These are phyloP conservation scores for Verticillium isaacii DNA, from an alignment of 2,329 filamentous ascomycete genomes.

Conservation along the genomic window DNA sequence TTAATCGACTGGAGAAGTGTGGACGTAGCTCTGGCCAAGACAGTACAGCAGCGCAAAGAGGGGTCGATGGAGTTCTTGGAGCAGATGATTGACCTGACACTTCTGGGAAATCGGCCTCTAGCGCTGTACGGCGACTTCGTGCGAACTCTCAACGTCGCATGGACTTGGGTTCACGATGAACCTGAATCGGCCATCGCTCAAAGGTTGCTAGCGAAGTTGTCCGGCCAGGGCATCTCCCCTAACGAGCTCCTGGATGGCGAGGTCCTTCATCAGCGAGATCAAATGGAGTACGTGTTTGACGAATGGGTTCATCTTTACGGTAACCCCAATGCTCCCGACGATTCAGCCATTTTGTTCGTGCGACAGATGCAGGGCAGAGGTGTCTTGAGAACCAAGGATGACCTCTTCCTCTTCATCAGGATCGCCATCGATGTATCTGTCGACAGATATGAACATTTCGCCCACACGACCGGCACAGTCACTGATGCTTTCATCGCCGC, in stretches of 20 bases:
- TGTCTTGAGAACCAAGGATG: slow-evolving; percentile 69
- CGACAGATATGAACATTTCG: slow-evolving; percentile 69
- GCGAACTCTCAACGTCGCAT: slow-evolving; percentile 74
- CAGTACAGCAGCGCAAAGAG: slow-evolving; percentile 65
- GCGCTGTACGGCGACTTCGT: slow-evolving; percentile 84
- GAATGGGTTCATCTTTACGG: slow-evolving; percentile 87
- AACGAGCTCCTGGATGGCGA: slow-evolving; percentile 49
- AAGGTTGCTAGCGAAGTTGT: slow-evolving; percentile 63
- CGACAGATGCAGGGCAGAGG: slow-evolving; percentile 74
- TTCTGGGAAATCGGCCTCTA: slow-evolving; percentile 73
- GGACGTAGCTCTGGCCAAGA: slow-evolving; percentile 68
- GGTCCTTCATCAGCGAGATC: slow-evolving; percentile 63
- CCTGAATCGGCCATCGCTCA: slow-evolving; percentile 59
- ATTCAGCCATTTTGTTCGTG: slow-evolving; percentile 70
- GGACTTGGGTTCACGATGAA: slow-evolving; percentile 75
- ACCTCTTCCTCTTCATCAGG: slow-evolving; percentile 75
- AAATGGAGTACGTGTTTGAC: slow-evolving; percentile 91
- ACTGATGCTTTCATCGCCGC: slow-evolving; percentile 55
- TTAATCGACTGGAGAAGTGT: slow-evolving; percentile 60
- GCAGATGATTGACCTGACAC: slow-evolving; percentile 69
- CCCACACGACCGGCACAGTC: slow-evolving; percentile 55
- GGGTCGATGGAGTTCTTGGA: slow-evolving; percentile 76
- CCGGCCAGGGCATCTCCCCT: slow-evolving; percentile 23
- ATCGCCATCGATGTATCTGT: slow-evolving; percentile 77
- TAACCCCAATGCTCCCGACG: slow-evolving; percentile 70